A percentile compares a stretch with the other conserved stretches of the same genome.
These are phyloP conservation scores for Raffaelea deltoideospora DNA, from an alignment of 2,329 filamentous ascomycete genomes.

Conservation along the genomic window DNA sequence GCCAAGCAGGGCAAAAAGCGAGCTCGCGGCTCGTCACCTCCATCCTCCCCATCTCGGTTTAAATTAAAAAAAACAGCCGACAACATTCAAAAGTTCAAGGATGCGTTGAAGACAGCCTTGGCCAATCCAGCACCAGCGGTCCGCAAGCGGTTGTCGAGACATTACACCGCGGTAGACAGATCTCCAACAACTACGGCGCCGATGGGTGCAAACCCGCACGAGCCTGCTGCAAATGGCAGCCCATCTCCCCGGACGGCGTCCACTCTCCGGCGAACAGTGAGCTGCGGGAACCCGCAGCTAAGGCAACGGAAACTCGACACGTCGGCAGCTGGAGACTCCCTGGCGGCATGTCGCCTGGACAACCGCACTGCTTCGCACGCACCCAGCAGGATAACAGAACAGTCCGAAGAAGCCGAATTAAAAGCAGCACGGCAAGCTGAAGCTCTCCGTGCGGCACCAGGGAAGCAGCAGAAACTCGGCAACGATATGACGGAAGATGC, in stretches of 20 bases:
- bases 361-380: no score
- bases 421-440: no score
- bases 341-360: no score
- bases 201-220: slow-evolving; percentile 19
- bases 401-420: no score
- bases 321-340: background rate
- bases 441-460: no score
- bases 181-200: no score
- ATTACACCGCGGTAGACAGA: slow-evolving; percentile 4
- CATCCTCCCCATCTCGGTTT: slow-evolving; percentile 46
- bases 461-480: no score
- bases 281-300: slow-evolving; percentile 55
- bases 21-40: slow-evolving; percentile 58
- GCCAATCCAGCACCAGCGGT: slow-evolving; percentile 44
- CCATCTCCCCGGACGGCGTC: slow-evolving; percentile 4
- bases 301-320: slow-evolving; percentile 49
- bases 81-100: slow-evolving; percentile 42
- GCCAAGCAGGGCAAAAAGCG: slow-evolving; percentile 45
- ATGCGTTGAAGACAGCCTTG: slow-evolving; percentile 48
- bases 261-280: slow-evolving; percentile 45
- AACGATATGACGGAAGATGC: no score
- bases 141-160: slow-evolving; percentile 4
- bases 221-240: slow-evolving; percentile 28
- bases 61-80: slow-evolving; percentile 29
- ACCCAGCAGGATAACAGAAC: no score